phyloP scores from a whole-genome alignment of 202 grass and related monocot genomes.

The Panicum hallii region DNA sequence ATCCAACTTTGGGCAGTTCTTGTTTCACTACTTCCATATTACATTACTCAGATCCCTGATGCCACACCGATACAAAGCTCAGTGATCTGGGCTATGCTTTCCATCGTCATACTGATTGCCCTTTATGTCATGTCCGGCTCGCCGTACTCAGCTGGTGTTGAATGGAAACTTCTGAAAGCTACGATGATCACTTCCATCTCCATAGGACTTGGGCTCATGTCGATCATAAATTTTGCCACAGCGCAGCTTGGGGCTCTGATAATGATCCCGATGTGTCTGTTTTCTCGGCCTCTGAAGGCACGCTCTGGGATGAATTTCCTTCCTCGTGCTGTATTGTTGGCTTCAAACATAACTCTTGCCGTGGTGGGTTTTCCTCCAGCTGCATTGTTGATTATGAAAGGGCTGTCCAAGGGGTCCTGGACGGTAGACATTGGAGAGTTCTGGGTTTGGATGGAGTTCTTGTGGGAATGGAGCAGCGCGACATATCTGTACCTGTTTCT shows the following conservation, averaged over 20 bases:
- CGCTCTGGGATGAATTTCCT: slow-evolving; percentile 42
- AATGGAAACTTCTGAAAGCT: slow-evolving; percentile 87
- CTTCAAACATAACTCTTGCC: slow-evolving; percentile 60
- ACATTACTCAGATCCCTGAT: slow-evolving; percentile 70
- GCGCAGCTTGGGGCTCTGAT: slow-evolving; percentile 87
- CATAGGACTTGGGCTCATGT: slow-evolving; percentile 84
- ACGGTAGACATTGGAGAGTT: slow-evolving; percentile 56
- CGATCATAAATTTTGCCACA: slow-evolving; percentile 91
- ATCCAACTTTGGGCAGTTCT: slow-evolving; percentile 81
- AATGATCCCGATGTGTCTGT: slow-evolving; percentile 81
- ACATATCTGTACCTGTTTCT: slow-evolving; percentile 81
- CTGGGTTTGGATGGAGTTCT: slow-evolving; percentile 80
- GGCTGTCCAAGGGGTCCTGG: slow-evolving; percentile 54
- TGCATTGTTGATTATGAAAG: slow-evolving; percentile 57
- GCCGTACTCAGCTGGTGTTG: slow-evolving; percentile 65
- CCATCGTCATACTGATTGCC: slow-evolving; percentile 51
- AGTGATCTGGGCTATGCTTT: slow-evolving; percentile 66
- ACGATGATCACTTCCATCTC: slow-evolving; percentile 73
- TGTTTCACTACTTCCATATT: slow-evolving; percentile 69
- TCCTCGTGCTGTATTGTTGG: slow-evolving; percentile 39
- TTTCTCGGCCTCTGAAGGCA: slow-evolving; percentile 63
- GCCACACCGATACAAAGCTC: slow-evolving; percentile 44
- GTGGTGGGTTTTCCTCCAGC: slow-evolving; percentile 71
- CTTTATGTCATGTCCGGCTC: slow-evolving; percentile 65
- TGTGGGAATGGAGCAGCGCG: slow-evolving; percentile 94